phyloP scores from a whole-genome alignment of 225 moss, liverwort and hornwort genomes.

The Ulota crispa region DNA sequence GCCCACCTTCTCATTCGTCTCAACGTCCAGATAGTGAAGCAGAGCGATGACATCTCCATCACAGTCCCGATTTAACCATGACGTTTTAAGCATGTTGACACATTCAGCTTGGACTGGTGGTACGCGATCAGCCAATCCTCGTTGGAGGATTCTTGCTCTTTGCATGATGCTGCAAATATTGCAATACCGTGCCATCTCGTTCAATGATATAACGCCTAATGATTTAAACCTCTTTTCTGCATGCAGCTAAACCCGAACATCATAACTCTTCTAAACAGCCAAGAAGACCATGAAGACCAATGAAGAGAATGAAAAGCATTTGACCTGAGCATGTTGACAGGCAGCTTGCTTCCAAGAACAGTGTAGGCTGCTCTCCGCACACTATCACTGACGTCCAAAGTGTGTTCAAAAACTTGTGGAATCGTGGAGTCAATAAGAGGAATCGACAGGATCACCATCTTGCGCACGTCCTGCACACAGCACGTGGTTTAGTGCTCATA shows the following conservation, averaged over 20 bases:
- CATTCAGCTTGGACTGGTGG: slow-evolving; percentile 78
- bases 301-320: slow-evolving; percentile 16
- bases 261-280: background rate
- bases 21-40: slow-evolving; percentile 84
- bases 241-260: slow-evolving; percentile 16
- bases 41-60: slow-evolving; percentile 69
- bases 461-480: slow-evolving; percentile 87
- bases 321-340: slow-evolving; percentile 70
- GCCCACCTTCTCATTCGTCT: slow-evolving; percentile 92
- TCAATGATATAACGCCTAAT: slow-evolving; percentile 1
- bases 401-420: slow-evolving; percentile 74
- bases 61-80: slow-evolving; percentile 82
- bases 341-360: slow-evolving; percentile 69
- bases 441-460: slow-evolving; percentile 82
- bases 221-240: background rate
- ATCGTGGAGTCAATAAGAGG: slow-evolving; percentile 74
- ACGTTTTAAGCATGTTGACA: slow-evolving; percentile 60
- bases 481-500: background rate
- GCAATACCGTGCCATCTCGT: slow-evolving; percentile 16
- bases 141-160: slow-evolving; percentile 71
- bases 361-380: slow-evolving; percentile 80
- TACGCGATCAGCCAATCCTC: slow-evolving; percentile 84
- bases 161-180: slow-evolving; percentile 78
- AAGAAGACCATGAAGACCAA: background rate
- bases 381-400: slow-evolving; percentile 76